Base-by-base conservation (phyloP, 768 basidiomycete genomes). In the Boletus rubropictus region DNA sequence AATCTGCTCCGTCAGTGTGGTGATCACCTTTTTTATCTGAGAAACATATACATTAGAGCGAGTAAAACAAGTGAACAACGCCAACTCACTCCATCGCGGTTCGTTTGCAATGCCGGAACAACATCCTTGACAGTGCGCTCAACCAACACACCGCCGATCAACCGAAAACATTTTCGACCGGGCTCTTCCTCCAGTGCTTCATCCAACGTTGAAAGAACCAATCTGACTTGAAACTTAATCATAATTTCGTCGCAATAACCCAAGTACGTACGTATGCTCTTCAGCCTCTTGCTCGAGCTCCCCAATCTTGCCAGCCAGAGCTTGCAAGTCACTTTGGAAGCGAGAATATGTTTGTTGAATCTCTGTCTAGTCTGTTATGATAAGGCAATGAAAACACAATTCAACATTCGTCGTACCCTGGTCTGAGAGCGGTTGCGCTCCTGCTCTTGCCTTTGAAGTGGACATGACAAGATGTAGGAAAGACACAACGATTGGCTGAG, bases 241-340 rank as follows among this genome's bases (percentile, higher is more conserved):
- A 31, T 27, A 15, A 12, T 24, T 17, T 34, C 37, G n/a, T 27
- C 42, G 49, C 37, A 41, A n/a, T 5, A 38, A 29, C 27, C 46
- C 39, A 49, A 38, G 35, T 12, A 77, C 84, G 54, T 53, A 93
- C 95, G 78, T 76, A 66, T 99, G 93, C 63, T 99, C 96, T 52
- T 99, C 96, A 17, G 90, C 82, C 60, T 99, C 96, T 55, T 85
- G 81, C 66, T 99, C 96, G 27, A 99, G 76, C 68, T 99, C 96
- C 51, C 89, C 89, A 57, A 98, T 94, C 71, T 98, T 98, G 54
- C 84, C 80, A 31, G 92, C 91, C 22, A 98, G 70, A n/a, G 82
- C 79, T 65, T 94, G 91, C 24, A 98, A 72, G 40, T 98, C 95
- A 68, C 78, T 88, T 67, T 94, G 88, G 59, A 86, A 76, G 48